A percentile compares a stretch with the other conserved stretches of the same genome.
These are phyloP conservation scores for Teunomyces atbi DNA, from an alignment of 805 yeast species.

Conservation along the genomic window DNA sequence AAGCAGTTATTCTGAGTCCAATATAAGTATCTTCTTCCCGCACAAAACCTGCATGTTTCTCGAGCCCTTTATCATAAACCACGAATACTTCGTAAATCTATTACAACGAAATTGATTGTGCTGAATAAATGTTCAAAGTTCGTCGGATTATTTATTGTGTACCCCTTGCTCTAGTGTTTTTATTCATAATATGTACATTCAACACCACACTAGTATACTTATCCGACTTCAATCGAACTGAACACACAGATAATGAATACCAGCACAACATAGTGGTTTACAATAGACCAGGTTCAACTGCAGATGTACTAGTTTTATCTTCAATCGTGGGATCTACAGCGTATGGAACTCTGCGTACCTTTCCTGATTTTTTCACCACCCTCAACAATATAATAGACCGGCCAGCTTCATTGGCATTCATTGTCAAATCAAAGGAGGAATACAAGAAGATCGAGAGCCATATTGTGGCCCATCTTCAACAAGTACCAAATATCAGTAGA, in stretches of 20 bases:
- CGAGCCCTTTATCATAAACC: no score
- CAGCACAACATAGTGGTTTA: background rate
- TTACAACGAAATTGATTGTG: background rate
- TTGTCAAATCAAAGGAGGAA: conserved; percentile 30
- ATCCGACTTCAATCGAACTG: background rate
- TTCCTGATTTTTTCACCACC: conserved; percentile 32
- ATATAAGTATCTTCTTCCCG: no score
- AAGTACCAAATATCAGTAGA: conserved; percentile 4
- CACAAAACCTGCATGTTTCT: background rate
- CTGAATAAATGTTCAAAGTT: background rate
- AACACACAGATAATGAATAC: background rate
- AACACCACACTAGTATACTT: background rate
- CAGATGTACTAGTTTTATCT: background rate
- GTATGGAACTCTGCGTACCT: conserved; percentile 34
- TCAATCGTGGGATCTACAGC: conserved; percentile 8
- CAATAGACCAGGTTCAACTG: background rate
- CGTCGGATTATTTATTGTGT: background rate
- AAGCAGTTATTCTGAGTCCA: no score
- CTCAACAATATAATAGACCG: conserved; percentile 13
- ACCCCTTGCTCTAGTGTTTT: background rate
- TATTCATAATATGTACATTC: background rate
- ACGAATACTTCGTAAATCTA: no score
- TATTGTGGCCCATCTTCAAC: conserved; percentile 12
- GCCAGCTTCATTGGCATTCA: conserved; percentile 24
- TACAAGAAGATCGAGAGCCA: conserved; percentile 17